Percentiles rank a stretch among this genome's conserved stretches.
Evolutionary conservation across 1,139 yeast species (phyloP).

Genomic region (Eremothecium sinecaudum): DNA sequence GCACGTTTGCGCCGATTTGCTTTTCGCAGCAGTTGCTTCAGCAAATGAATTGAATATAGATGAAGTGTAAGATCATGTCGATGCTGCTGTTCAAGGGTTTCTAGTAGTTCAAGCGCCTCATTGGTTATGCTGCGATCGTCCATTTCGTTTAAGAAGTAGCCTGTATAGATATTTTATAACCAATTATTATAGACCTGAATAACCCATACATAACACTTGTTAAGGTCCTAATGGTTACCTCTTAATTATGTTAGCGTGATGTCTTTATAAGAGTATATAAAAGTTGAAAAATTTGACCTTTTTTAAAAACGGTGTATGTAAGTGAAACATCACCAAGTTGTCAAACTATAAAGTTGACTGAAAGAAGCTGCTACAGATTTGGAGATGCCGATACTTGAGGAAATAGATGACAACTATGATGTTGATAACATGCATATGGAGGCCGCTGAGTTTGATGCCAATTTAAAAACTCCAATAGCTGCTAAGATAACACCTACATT

Average conservation of each 20-base stretch:
- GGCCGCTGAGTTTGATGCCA: slow-evolving; percentile 81
- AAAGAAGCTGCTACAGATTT: no score
- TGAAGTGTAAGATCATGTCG: slow-evolving; percentile 26
- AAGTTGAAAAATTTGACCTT: no score
- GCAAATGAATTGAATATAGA: slow-evolving; percentile 25
- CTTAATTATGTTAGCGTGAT: no score
- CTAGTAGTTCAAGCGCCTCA: slow-evolving; percentile 23
- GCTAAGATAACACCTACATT: slow-evolving; percentile 54
- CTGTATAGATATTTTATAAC: no score
- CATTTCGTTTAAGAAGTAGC: no score
- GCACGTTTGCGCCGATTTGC: slow-evolving; percentile 24
- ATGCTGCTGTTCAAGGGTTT: slow-evolving; percentile 25
- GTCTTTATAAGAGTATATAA: no score
- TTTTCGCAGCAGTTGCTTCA: slow-evolving; percentile 20
- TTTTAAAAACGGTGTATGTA: no score
- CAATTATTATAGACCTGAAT: no score
- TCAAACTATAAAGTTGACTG: no score
- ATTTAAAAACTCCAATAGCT: slow-evolving; percentile 56
- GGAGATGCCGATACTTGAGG: slow-evolving; percentile 70
- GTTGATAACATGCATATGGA: slow-evolving; percentile 91
- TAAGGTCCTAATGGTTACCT: no score
- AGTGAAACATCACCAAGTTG: no score
- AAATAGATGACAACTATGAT: slow-evolving; percentile 71
- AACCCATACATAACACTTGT: no score
- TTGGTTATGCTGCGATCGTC: slow-evolving; percentile 13